Percentiles rank a stretch among this genome's conserved stretches.
These are phyloP conservation scores for Yamadazyma mexicana DNA, from an alignment of 1,139 yeast species.

Conservation along the genomic window DNA sequence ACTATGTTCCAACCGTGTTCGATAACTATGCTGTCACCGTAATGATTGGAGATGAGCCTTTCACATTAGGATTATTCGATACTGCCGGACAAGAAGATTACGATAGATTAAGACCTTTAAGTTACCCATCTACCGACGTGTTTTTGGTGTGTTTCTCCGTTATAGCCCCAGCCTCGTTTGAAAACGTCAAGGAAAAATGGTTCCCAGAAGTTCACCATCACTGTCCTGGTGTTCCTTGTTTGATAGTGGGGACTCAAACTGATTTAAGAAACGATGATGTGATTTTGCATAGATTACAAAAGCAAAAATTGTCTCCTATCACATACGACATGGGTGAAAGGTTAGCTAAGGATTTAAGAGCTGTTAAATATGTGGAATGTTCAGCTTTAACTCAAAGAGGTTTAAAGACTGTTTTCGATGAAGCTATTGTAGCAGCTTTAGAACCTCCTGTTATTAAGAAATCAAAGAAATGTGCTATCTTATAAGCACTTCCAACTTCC, in stretches of 20 bases:
- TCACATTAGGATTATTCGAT: slow-evolving; percentile 92
- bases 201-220: slow-evolving; percentile 97
- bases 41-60: slow-evolving; percentile 98
- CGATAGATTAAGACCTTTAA: slow-evolving; percentile 92
- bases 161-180: slow-evolving; percentile 96
- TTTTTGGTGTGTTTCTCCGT: slow-evolving; percentile 93
- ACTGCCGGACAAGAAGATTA: slow-evolving; percentile 99
- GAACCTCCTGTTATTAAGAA: slow-evolving; percentile 88
- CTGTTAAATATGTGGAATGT: slow-evolving; percentile 95
- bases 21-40: slow-evolving; percentile 98
- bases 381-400: slow-evolving; percentile 98
- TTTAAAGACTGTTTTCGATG: slow-evolving; percentile 92
- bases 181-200: slow-evolving; percentile 97
- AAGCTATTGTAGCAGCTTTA: slow-evolving; percentile 93
- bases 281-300: slow-evolving; percentile 81
- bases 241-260: slow-evolving; percentile 93
- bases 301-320: slow-evolving; percentile 88
- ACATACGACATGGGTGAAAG: slow-evolving; percentile 86
- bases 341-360: slow-evolving; percentile 89
- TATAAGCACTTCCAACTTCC: slow-evolving; percentile 28
- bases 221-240: slow-evolving; percentile 96
- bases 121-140: slow-evolving; percentile 96
- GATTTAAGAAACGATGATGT: slow-evolving; percentile 94
- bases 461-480: slow-evolving; percentile 79
- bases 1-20: slow-evolving; percentile 87